These are phyloP conservation scores for Sclerotinia spermophila DNA, from an alignment of 2,329 filamentous ascomycete species.

Conservation along the genomic window DNA sequence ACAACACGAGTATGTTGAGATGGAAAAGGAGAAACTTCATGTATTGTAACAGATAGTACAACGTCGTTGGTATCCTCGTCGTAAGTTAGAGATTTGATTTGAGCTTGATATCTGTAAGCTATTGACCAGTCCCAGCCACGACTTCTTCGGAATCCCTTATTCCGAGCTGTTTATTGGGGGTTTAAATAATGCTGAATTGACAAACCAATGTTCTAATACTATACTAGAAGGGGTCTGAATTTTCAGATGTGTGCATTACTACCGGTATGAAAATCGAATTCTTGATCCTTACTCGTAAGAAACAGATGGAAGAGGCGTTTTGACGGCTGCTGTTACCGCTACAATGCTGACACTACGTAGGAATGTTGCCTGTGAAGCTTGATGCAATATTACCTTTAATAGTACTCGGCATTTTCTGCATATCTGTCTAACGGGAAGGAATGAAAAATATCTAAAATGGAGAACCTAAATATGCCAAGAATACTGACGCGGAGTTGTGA, in stretches of 20 bases:
- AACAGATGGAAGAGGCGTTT: not conserved
- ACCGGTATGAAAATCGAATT: slow-evolving; percentile 7
- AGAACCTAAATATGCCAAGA: not conserved
- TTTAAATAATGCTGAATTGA: not conserved
- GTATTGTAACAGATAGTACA: slow-evolving; percentile 6
- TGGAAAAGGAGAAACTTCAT: not conserved
- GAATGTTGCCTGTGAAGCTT: not conserved
- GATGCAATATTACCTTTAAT: not conserved
- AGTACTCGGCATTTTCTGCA: not conserved
- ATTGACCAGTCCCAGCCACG: slow-evolving; percentile 3
- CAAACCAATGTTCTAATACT: not conserved
- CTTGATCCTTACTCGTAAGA: not conserved
- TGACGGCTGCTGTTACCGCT: not conserved
- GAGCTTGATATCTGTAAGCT: not conserved
- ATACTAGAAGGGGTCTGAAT: not conserved
- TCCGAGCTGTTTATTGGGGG: not conserved
- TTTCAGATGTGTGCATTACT: not conserved
- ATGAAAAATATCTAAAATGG: not conserved
- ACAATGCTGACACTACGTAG: slow-evolving; percentile 13
- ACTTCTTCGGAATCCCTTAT: not conserved
- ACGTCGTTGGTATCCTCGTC: not conserved
- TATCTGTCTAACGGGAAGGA: not conserved
- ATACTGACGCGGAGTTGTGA: not conserved
- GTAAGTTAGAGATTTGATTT: not conserved
- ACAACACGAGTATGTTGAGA: slow-evolving; percentile 10